Percentiles rank a stretch among this genome's conserved stretches.
phyloP scores from a whole-genome alignment of 352 stramenopile species.

The Pythium rhizo-oryzae region DNA sequence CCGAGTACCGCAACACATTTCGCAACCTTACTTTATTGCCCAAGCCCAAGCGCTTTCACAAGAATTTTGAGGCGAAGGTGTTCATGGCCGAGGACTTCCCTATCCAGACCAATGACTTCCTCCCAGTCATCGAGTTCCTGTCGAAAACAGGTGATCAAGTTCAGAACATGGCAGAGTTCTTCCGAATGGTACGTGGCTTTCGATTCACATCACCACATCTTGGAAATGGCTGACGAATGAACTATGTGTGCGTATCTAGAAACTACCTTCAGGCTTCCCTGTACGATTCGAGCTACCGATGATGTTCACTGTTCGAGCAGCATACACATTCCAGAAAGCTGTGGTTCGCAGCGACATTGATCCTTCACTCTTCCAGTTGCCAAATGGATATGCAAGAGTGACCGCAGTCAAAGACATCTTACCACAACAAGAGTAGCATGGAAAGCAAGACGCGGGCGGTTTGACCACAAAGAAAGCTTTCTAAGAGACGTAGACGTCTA shows the following conservation, averaged over 20 bases:
- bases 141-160: constrained; percentile 76
- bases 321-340: constrained; percentile 83
- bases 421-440: constrained; percentile 8
- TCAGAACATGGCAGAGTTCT: constrained; percentile 84
- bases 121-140: constrained; percentile 79
- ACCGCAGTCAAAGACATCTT: constrained; percentile 30
- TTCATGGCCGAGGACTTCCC: constrained; percentile 79
- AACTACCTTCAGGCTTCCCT: constrained; percentile 78
- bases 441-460: background rate
- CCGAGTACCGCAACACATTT: constrained; percentile 51
- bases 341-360: constrained; percentile 54
- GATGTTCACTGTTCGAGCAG: constrained; percentile 80
- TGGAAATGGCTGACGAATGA: background rate
- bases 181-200: constrained; percentile 61
- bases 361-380: constrained; percentile 57
- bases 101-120: constrained; percentile 70
- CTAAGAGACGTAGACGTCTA: too few species aligned
- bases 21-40: constrained; percentile 69
- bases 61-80: constrained; percentile 81
- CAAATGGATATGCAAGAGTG: constrained; percentile 54
- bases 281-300: constrained; percentile 84
- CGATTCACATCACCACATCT: background rate
- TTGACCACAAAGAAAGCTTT: too few species aligned
- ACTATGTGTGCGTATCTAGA: constrained; percentile 34
- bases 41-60: constrained; percentile 39